Evolutionary conservation across 2,329 filamentous ascomycete species (phyloP), one percentile per base, ranked within the genome.

Genomic region (Aspergillus sp.): DNA sequence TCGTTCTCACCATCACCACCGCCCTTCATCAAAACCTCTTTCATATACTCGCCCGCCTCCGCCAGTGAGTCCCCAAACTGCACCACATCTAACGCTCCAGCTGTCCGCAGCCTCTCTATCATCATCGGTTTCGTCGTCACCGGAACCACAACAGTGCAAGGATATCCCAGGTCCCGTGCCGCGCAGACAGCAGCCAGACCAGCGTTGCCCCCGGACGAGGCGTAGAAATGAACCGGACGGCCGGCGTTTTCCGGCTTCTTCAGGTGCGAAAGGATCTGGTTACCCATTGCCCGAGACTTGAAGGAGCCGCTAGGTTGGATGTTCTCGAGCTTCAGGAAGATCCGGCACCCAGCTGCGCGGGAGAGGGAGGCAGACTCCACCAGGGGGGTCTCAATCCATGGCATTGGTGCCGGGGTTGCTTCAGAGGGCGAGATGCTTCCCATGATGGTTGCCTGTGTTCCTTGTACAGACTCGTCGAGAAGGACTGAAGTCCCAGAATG

Each of bases 281-380:
- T 79, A 43, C 86, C 86, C 51, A 91, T 80, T 29, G 85, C 86
- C 54, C 68, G 78, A 41, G 86, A 90, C 67, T 94, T 93, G 80
- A 94, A 94, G 35, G 86, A 90, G 52, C 86, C 86, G 26, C 84
- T 85, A 4, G 88, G 88, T 61, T 94, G 88, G 46, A 89, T 78
- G 62, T 86, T 87, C 58, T 94, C 88, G 52, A 93, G 79, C 67
- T 94, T 94, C 59, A 94, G 81, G 66, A 86, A 87, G 65, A 94
- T 80, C 70, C 85, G 83, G 72, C 85, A 90, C 66, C 85, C 86
- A 54, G 84, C 83, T 52, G 76, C 75, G 52, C 80, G 76, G 39
- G 85, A 88, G 34, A 90, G 74, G 9, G 79, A 71, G 43, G 76
- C 72, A 3, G 82, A 88, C 58, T 81, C 78, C 49, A 86, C 74